Percentiles rank a stretch among this genome's conserved stretches.
These are phyloP conservation scores for Parastagonospora avenae DNA, from an alignment of 2,329 filamentous ascomycete species.

Conservation along the genomic window DNA sequence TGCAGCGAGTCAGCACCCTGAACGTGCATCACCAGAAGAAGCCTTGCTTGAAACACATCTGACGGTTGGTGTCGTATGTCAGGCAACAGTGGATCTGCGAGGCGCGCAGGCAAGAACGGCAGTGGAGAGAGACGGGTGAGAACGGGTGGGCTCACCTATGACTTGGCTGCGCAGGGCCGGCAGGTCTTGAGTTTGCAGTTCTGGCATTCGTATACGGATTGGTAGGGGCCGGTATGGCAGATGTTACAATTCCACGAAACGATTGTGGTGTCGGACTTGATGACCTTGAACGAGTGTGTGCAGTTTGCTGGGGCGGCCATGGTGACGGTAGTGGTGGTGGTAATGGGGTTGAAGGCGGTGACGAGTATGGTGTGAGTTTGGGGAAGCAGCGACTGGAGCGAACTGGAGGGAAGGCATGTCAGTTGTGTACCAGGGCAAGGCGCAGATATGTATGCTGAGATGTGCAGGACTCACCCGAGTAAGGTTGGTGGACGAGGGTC, in stretches of 20 bases:
- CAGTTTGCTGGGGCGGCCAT: slow-evolving; percentile 57
- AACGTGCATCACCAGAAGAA: slow-evolving; percentile 18
- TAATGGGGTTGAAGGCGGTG: slow-evolving; percentile 6
- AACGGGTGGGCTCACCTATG: slow-evolving; percentile 35
- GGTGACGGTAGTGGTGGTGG: slow-evolving; percentile 13
- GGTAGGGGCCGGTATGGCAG: slow-evolving; percentile 58
- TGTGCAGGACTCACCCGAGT: slow-evolving; percentile 26
- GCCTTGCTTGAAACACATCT: slow-evolving; percentile 14
- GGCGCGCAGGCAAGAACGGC: background rate
- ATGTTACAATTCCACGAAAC: slow-evolving; percentile 59
- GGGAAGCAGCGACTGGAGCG: slow-evolving; percentile 4
- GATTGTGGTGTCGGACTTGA: slow-evolving; percentile 58
- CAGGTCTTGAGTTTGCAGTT: slow-evolving; percentile 59
- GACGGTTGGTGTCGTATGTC: slow-evolving; percentile 3
- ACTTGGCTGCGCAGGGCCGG: slow-evolving; percentile 53
- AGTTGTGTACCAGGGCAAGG: slow-evolving; percentile 23
- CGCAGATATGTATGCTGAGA: slow-evolving; percentile 33
- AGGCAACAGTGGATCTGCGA: slow-evolving; percentile 10
- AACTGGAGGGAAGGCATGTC: slow-evolving; percentile 25
- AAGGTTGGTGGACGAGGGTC: slow-evolving; percentile 24
- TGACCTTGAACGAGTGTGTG: slow-evolving; percentile 56
- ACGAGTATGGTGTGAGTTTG: slow-evolving; percentile 1
- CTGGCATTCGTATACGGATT: slow-evolving; percentile 57
- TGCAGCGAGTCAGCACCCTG: slow-evolving; percentile 29
- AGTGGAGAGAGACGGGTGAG: background rate